Percentiles rank a stretch among this genome's conserved stretches.
These are phyloP conservation scores for Colletotrichum somersetense DNA, from an alignment of 2,329 filamentous ascomycete species.

Conservation along the genomic window DNA sequence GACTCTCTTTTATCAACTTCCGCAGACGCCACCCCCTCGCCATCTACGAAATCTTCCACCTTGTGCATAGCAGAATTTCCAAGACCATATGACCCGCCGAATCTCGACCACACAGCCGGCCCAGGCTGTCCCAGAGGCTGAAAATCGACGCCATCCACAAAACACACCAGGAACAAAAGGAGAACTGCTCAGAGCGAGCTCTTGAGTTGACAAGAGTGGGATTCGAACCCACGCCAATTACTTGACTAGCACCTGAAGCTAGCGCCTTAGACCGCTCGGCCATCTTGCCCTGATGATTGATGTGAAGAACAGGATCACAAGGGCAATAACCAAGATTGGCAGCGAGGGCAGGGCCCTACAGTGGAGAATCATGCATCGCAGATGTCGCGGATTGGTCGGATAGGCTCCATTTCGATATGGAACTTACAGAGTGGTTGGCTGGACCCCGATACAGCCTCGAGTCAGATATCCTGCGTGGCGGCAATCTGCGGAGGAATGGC, in stretches of 20 bases:
- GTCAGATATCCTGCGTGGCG: neutral
- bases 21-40: neutral
- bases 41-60: no score
- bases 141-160: neutral
- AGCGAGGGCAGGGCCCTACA: neutral
- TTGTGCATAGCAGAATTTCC: no score
- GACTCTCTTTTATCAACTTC: neutral
- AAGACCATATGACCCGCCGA: neutral
- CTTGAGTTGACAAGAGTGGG: slow-evolving; percentile 14
- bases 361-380: slow-evolving; percentile 8
- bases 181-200: rapidly evolving
- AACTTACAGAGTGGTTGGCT: neutral
- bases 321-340: no score
- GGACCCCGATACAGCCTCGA: neutral
- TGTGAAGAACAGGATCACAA: rapidly evolving
- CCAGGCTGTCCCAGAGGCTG: no score
- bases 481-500: neutral
- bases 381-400: slow-evolving; percentile 2
- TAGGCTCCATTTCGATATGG: neutral
- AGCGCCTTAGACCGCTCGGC: slow-evolving; percentile 32
- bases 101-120: neutral
- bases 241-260: slow-evolving; percentile 33
- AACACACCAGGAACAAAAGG: neutral
- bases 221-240: slow-evolving; percentile 31
- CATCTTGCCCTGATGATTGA: slow-evolving; percentile 14